These are phyloP conservation scores for Xylariales sp. DNA, from an alignment of 2,329 filamentous ascomycete species.

Conservation along the genomic window DNA sequence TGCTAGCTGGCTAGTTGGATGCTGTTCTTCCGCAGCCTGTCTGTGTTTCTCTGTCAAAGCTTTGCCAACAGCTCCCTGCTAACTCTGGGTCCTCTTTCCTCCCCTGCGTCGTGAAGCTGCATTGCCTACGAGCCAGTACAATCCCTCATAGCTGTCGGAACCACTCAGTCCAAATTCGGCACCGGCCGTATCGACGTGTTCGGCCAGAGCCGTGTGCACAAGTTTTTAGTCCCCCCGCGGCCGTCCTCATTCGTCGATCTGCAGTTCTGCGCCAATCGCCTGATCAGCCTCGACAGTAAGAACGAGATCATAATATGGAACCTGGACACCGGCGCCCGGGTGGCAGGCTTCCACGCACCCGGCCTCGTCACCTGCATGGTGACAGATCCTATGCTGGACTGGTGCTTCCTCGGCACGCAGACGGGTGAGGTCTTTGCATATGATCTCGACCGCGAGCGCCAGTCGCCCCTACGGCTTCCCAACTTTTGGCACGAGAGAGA, in stretches of 20 bases:
- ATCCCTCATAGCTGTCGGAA: constrained; percentile 87
- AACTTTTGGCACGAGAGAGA: constrained; percentile 81
- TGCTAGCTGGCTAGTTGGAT: no score
- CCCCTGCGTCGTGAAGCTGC: constrained; percentile 55
- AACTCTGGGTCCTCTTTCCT: neutral
- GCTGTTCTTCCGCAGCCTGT: no score
- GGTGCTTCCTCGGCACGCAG: constrained; percentile 79
- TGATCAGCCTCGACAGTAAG: constrained; percentile 79
- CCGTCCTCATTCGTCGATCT: constrained; percentile 71
- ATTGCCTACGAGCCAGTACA: constrained; percentile 92
- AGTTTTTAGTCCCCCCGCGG: constrained; percentile 66
- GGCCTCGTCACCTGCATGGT: constrained; percentile 70
- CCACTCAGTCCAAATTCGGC: constrained; percentile 80
- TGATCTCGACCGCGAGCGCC: constrained; percentile 76
- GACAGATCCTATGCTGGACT: constrained; percentile 89
- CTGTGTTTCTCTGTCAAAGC: no score
- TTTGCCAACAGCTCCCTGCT: neutral
- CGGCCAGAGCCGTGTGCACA: constrained; percentile 76
- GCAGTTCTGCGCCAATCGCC: constrained; percentile 81
- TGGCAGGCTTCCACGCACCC: constrained; percentile 70
- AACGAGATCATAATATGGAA: constrained; percentile 86
- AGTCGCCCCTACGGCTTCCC: constrained; percentile 74
- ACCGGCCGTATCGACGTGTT: constrained; percentile 85
- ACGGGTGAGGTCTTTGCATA: constrained; percentile 88
- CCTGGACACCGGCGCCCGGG: constrained; percentile 61